Conservation (phyloP, 2,329 filamentous ascomycete genomes). For the Sporothrix phasma region DNA sequence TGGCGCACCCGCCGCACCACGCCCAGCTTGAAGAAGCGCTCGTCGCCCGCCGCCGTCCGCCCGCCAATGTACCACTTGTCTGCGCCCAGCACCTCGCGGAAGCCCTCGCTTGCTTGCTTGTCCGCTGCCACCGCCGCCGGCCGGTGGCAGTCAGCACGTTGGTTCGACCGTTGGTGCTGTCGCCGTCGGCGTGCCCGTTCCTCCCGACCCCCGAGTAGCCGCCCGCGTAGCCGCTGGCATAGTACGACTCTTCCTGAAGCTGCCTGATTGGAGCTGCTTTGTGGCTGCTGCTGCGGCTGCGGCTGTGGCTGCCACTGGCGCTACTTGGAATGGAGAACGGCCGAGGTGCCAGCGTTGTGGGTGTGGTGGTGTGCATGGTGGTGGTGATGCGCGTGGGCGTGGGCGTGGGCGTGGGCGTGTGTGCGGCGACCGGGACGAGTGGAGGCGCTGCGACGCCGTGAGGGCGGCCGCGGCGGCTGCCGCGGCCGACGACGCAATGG, state of each 20-base stretch:
- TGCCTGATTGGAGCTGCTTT: slow-evolving; percentile 12
- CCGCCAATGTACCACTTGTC: slow-evolving; percentile 80
- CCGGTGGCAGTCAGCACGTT: slow-evolving; percentile 14
- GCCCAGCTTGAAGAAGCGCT: slow-evolving; percentile 71
- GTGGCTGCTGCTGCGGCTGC: slow-evolving; percentile 12
- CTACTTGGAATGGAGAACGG: neutral
- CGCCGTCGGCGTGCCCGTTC: neutral
- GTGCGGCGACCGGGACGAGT: slow-evolving; percentile 11
- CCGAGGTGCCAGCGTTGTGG: neutral
- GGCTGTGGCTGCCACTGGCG: neutral
- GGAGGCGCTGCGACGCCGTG: slow-evolving; percentile 16
- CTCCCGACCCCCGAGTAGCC: neutral
- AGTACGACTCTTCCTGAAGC: slow-evolving; percentile 9
- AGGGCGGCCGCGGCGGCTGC: slow-evolving; percentile 18
- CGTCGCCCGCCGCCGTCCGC: slow-evolving; percentile 64
- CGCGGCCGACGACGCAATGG: slow-evolving; percentile 16
- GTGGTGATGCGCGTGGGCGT: slow-evolving; percentile 6
- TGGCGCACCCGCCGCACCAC: slow-evolving; percentile 63
- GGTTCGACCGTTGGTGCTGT: slow-evolving; percentile 10
- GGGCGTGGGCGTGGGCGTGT: slow-evolving; percentile 14
- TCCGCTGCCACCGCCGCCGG: slow-evolving; percentile 61
- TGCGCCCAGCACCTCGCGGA: slow-evolving; percentile 58
- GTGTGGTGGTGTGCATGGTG: neutral
- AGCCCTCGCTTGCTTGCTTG: slow-evolving; percentile 66
- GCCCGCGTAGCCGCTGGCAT: slow-evolving; percentile 10